phyloP scores from a whole-genome alignment of 768 basidiomycete species.

The Termitomyces sp. region DNA sequence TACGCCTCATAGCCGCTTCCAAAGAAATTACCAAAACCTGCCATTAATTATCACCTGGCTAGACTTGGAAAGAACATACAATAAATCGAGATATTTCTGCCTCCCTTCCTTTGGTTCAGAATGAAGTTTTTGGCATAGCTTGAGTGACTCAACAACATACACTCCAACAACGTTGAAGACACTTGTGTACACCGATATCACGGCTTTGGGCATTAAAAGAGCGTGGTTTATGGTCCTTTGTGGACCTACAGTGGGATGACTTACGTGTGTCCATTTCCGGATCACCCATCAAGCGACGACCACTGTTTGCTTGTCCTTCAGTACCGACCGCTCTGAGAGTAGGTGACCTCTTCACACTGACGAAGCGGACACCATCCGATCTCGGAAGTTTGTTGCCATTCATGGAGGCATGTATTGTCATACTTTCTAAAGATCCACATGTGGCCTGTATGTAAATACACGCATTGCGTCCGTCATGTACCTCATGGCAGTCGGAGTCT shows the following conservation, averaged over 20 bases:
- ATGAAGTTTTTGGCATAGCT: background rate
- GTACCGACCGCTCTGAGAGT: background rate
- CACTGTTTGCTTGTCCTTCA: background rate
- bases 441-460: background rate
- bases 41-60: conserved; percentile 89
- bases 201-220: background rate
- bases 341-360: background rate
- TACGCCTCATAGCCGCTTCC: conserved; percentile 50
- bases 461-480: background rate
- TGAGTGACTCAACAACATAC: background rate
- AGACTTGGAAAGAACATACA: conserved; percentile 72
- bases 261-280: background rate
- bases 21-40: conserved; percentile 63
- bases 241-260: background rate
- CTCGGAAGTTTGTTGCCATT: background rate
- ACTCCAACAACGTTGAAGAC: background rate
- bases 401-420: no score
- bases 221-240: background rate
- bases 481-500: background rate
- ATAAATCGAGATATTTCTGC: conserved; percentile 29
- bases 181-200: background rate
- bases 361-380: background rate
- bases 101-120: background rate
- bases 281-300: background rate
- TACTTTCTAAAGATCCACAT: background rate